Conservation (phyloP, 306 rosid species). For the Herpetospermum pedunculosum region DNA sequence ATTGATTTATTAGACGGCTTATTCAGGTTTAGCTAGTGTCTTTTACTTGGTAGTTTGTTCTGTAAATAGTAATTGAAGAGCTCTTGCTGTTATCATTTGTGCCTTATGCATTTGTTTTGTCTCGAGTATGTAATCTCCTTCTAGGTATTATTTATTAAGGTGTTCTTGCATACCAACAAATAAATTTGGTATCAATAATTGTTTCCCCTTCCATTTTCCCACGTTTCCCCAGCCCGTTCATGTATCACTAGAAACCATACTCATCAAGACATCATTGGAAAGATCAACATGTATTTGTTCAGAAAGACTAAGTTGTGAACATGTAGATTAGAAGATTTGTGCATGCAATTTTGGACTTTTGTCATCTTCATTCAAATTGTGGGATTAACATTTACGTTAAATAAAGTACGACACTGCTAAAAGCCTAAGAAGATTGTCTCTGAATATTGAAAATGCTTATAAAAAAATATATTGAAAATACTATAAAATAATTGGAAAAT, state of each 20-base stretch:
- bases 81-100: neutral
- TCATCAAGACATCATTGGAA: neutral
- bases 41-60: neutral
- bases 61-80: neutral
- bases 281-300: neutral
- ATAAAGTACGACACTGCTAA: neutral
- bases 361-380: neutral
- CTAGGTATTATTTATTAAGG: neutral
- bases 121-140: neutral
- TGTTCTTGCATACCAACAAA: neutral
- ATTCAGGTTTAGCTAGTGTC: neutral
- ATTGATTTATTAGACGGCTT: neutral
- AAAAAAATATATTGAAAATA: neutral
- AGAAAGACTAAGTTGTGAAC: neutral
- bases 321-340: neutral
- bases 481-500: neutral
- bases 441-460: neutral
- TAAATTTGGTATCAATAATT: neutral
- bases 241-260: neutral
- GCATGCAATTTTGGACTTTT: neutral
- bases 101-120: neutral
- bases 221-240: neutral
- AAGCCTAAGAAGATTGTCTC: neutral
- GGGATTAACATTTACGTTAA: neutral
- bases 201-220: neutral